A percentile compares a stretch with the other conserved stretches of the same genome.
These are phyloP conservation scores for Dactylonectria macrodidyma DNA, from an alignment of 2,329 filamentous ascomycete genomes.

Conservation along the genomic window DNA sequence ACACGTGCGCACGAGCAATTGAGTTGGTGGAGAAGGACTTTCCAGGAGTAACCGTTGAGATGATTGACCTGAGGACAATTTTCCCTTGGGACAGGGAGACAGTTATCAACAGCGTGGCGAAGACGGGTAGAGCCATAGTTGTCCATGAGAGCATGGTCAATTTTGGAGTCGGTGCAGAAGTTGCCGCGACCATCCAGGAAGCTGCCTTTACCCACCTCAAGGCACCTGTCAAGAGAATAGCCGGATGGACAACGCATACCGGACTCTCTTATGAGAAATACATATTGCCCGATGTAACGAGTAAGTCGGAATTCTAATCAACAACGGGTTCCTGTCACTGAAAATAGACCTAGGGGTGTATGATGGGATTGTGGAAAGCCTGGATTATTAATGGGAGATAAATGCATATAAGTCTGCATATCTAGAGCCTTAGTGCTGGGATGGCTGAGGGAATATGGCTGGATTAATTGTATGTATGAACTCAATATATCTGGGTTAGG, in stretches of 20 bases:
- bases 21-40: conserved; percentile 78
- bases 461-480: no score
- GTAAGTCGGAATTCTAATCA: conserved; percentile 68
- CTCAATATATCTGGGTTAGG: no score
- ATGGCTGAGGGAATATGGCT: no score
- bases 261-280: conserved; percentile 84
- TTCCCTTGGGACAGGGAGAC: conserved; percentile 91
- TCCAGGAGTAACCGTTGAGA: conserved; percentile 80
- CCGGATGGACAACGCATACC: conserved; percentile 87
- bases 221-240: conserved; percentile 85
- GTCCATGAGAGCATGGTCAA: conserved; percentile 95
- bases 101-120: conserved; percentile 83
- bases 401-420: no score
- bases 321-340: no score
- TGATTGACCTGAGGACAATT: conserved; percentile 88
- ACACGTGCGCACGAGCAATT: conserved; percentile 83
- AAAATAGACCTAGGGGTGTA: no score
- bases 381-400: no score
- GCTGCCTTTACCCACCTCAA: conserved; percentile 84
- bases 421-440: no score
- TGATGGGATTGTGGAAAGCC: no score
- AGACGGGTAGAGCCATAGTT: conserved; percentile 87
- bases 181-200: conserved; percentile 89
- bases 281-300: conserved; percentile 85
- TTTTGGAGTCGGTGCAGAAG: conserved; percentile 87